Evolutionary conservation across 768 basidiomycete species (phyloP).

Genomic region (Hygrocybe coccinea): DNA sequence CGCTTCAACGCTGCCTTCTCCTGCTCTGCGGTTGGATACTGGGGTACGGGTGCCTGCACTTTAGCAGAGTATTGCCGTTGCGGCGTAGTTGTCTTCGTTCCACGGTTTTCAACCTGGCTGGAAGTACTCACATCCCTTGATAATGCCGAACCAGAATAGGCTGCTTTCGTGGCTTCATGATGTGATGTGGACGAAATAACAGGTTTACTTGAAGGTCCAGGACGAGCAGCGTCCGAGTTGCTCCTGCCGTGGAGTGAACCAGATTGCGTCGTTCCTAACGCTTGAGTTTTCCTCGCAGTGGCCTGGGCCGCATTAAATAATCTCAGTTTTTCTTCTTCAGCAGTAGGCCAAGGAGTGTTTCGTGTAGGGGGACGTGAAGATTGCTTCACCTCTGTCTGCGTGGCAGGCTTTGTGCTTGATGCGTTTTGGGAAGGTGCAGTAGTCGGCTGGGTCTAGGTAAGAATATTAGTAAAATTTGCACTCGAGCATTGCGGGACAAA

Average conservation of each 20-base stretch:
- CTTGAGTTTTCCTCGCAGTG: slow-evolving; percentile 58
- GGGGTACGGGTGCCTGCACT: slow-evolving; percentile 30
- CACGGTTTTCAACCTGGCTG: slow-evolving; percentile 8
- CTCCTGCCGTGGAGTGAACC: slow-evolving; percentile 24
- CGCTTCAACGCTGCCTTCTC: slow-evolving; percentile 68
- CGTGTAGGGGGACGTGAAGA: slow-evolving; percentile 15
- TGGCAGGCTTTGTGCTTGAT: slow-evolving; percentile 24
- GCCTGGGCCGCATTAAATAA: slow-evolving; percentile 66
- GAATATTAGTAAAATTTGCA: background rate
- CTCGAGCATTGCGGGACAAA: background rate
- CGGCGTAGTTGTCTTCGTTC: slow-evolving; percentile 13
- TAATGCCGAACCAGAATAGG: slow-evolving; percentile 11
- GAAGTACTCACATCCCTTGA: slow-evolving; percentile 4
- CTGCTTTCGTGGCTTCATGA: slow-evolving; percentile 8
- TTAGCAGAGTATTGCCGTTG: slow-evolving; percentile 17
- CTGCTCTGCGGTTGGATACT: slow-evolving; percentile 60
- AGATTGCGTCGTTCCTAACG: slow-evolving; percentile 22
- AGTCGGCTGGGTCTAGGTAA: background rate
- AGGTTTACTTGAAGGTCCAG: slow-evolving; percentile 8
- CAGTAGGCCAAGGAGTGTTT: slow-evolving; percentile 50
- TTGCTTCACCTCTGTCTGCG: slow-evolving; percentile 10
- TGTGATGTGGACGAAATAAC: background rate
- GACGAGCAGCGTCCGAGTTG: slow-evolving; percentile 15
- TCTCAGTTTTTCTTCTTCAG: slow-evolving; percentile 73
- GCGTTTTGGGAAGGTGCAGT: background rate